Evolutionary conservation across 495 filamentous ascomycete species (phyloP), one percentile per base, ranked within the genome.

Genomic region (Stereocaulon alpinum): DNA sequence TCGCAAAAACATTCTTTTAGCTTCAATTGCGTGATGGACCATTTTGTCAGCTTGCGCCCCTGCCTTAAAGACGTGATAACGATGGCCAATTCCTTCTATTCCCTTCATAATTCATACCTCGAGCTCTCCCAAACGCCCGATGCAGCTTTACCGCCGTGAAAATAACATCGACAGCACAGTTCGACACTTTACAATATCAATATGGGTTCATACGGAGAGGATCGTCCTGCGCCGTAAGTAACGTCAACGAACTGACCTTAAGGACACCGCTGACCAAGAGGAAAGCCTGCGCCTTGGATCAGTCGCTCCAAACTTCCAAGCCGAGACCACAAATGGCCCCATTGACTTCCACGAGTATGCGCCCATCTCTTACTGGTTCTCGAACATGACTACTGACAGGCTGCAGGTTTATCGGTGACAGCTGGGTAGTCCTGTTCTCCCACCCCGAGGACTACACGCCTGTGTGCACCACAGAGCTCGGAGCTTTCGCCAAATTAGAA

Each of bases 381-480:
- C 4, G 40, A 22, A 44, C 7, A 6, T 37, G 10, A 40, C 22
- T 20, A 17, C n/a, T 50, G 30, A 52, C 40, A 5, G 14, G 40
- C n/a, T 41, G 29, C 18, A 59, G 57, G 29, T 98, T 87, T 76
- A 88, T 97, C 66, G 94, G 89, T 70, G 80, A 92, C 79, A 88
- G 81, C 64, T 98, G 93, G 93, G 86, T 88, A 61, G 82, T 98
- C 65, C 83, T 97, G 71, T 98, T 97, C 84, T 96, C 91, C 37
- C 93, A 98, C 80, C 93, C 93, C 34, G 90, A 93, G 73, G 73
- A 78, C 70, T 77, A 72, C 61, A 76, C 41, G 40, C 61, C 50
- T 43, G 58, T 98, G 64, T 98, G 93, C 81, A 98, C 93, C 72
- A 98, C 93, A 60, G 93, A 98, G 82, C 86, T 98, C 64, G 93